Evolutionary conservation across 768 basidiomycete genomes (phyloP).

Genomic region (Gymnopilus dilepis): DNA sequence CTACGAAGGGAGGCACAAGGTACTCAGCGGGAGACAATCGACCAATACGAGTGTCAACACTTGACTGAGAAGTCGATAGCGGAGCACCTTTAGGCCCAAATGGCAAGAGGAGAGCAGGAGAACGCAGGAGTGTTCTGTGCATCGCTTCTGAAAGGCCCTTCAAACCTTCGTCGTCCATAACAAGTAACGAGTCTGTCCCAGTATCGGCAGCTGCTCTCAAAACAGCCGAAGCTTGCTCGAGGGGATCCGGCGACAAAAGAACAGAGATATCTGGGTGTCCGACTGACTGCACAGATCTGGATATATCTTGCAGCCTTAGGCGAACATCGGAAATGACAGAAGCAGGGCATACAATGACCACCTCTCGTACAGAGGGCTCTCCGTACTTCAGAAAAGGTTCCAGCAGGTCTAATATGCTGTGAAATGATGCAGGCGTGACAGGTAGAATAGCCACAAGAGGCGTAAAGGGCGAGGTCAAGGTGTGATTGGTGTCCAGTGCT

Average conservation of each 20-base stretch:
- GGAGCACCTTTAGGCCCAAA: conserved; percentile 41
- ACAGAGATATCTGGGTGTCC: conserved; percentile 51
- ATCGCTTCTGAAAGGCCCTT: conserved; percentile 33
- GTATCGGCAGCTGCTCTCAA: conserved; percentile 44
- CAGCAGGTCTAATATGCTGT: conserved; percentile 39
- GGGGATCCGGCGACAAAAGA: conserved; percentile 24
- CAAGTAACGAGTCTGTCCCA: conserved; percentile 54
- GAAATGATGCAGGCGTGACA: conserved; percentile 41
- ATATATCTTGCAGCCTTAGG: conserved; percentile 36
- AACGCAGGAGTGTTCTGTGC: conserved; percentile 42
- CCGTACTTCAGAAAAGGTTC: conserved; percentile 43
- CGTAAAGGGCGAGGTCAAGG: conserved; percentile 24
- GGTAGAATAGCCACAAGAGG: conserved; percentile 58
- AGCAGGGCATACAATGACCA: conserved; percentile 53
- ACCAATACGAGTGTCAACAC: conserved; percentile 17
- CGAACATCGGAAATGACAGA: conserved; percentile 39
- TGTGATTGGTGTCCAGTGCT: background rate
- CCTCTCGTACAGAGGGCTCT: conserved; percentile 43
- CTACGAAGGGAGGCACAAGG: conserved; percentile 66
- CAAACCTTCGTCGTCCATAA: conserved; percentile 56
- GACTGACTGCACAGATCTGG: conserved; percentile 31
- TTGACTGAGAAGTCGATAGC: conserved; percentile 29
- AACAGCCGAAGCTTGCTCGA: conserved; percentile 15
- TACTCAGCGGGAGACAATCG: conserved; percentile 47
- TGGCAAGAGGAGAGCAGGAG: conserved; percentile 37